Percentiles rank a stretch among this genome's conserved stretches.
Evolutionary conservation across 768 basidiomycete species (phyloP).

Genomic region (Serendipita sp.): DNA sequence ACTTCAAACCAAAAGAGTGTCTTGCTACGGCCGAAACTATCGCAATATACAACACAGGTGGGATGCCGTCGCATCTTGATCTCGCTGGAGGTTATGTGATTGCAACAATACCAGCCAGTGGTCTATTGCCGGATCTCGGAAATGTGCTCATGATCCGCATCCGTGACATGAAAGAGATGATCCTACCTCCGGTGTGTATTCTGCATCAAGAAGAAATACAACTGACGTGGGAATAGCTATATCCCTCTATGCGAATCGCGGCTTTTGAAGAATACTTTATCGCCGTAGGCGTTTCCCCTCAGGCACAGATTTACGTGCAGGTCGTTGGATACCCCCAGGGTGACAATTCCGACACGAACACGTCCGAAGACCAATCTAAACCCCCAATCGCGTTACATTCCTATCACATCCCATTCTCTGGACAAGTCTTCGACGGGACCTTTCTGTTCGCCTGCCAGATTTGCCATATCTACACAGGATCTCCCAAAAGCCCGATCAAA

Average conservation of each 20-base stretch:
- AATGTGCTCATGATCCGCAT: neutral
- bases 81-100: conserved; percentile 1
- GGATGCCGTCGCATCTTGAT: neutral
- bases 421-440: neutral
- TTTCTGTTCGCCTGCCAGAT: neutral
- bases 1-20: neutral
- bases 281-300: neutral
- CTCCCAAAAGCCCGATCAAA: neutral
- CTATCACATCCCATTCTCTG: neutral
- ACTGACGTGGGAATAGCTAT: neutral
- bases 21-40: neutral
- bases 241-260: neutral
- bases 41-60: neutral
- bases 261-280: neutral
- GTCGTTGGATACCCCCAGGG: neutral
- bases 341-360: neutral
- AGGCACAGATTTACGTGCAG: neutral
- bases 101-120: neutral
- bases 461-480: neutral
- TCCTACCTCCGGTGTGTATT: neutral
- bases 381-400: neutral
- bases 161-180: neutral
- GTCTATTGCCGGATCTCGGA: neutral
- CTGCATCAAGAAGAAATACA: too few relatives aligned
- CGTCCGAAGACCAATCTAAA: neutral